phyloP scores from a whole-genome alignment of 306 rosid genomes.

The Hippophae rhamnoides region DNA sequence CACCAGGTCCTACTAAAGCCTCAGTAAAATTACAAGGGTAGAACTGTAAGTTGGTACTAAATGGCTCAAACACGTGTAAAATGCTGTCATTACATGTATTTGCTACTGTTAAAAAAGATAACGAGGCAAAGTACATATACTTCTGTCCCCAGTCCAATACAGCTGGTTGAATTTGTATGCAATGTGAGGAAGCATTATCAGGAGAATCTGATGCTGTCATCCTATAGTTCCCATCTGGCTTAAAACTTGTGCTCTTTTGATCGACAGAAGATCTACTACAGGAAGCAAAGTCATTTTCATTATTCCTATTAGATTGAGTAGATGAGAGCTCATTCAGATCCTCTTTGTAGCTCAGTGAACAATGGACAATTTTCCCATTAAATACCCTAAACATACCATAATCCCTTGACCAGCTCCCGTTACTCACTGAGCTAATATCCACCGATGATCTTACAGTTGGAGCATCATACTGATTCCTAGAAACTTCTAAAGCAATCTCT shows the following conservation, averaged over 20 bases:
- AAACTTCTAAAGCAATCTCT: conserved; percentile 33
- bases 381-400: conserved; percentile 64
- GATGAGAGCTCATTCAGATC: conserved; percentile 37
- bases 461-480: conserved; percentile 30
- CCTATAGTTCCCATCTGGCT: conserved; percentile 31
- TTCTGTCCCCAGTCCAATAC: conserved; percentile 73
- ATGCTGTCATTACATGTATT: conserved; percentile 68
- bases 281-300: conserved; percentile 37
- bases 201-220: conserved; percentile 35
- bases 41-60: conserved; percentile 79
- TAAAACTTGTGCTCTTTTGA: conserved; percentile 38
- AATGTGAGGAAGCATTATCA: conserved; percentile 41
- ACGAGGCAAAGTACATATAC: conserved; percentile 57
- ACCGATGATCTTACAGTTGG: conserved; percentile 36
- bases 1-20: conserved; percentile 67
- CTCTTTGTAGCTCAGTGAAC: conserved; percentile 61
- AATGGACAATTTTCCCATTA: conserved; percentile 60
- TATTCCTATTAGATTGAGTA: conserved; percentile 35
- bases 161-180: conserved; percentile 58
- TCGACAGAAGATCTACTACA: conserved; percentile 39
- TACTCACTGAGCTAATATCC: conserved; percentile 35
- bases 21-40: conserved; percentile 81
- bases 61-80: conserved; percentile 79
- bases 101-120: conserved; percentile 57
- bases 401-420: conserved; percentile 67